Evolutionary conservation across 768 basidiomycete species (phyloP), one percentile per base, ranked within the genome.

Genomic region (Kwoniella dejecticola): DNA sequence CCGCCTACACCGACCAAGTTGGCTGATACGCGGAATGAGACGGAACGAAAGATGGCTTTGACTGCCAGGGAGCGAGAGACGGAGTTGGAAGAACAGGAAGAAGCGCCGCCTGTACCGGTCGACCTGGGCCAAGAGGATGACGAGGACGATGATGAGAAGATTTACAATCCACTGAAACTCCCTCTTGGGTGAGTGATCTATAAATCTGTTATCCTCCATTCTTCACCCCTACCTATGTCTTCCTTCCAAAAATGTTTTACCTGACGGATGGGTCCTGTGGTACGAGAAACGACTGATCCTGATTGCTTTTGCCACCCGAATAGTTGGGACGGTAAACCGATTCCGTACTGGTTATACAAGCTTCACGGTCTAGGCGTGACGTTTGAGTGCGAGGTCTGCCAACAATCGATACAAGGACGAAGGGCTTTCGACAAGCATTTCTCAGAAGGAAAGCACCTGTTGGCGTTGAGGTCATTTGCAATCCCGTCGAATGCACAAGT

Each of bases 291-390:
- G n/a, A n/a, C n/a, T n/a, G n/a, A n/a, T n/a, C n/a, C n/a, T n/a
- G n/a, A n/a, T n/a, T n/a, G n/a, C n/a, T n/a, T n/a, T n/a, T n/a
- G n/a, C n/a, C n/a, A n/a, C n/a, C n/a, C n/a, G n/a, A n/a, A n/a
- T 26, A 56, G 54, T 17, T 97, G 93, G 93, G 96, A 99, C 74
- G 94, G 95, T 30, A 98, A 98, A 76, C 96, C 96, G 19, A 99
- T 99, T 72, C 96, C 96, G 31, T 69, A 54, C 53, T 74, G 72
- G 69, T 70, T 99, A 55, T 99, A 94, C 82, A 98, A 98, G 80
- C 81, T 99, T 36, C 96, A 99, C 75, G 96, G 96, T 8, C 83
- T 98, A 36, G 96, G 96, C n/a, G 93, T 96, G 27, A 91, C 95
- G 79, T 99, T 97, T 78, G 85, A 87, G 58, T 99, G 96, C 70